phyloP scores from a whole-genome alignment of 2,329 filamentous ascomycete genomes.

The Xylaria hypoxylon region DNA sequence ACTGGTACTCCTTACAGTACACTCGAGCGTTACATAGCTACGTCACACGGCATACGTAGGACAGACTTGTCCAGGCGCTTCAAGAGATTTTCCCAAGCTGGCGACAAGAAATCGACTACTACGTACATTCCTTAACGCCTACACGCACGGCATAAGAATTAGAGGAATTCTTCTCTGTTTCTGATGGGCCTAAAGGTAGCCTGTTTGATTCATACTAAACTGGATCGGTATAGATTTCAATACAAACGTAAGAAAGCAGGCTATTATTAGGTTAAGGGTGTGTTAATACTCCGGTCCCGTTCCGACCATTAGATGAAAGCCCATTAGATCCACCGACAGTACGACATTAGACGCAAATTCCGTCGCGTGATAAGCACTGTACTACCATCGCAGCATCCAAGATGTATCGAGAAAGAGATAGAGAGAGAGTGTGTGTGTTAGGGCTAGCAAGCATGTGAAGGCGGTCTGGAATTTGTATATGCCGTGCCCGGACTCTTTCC shows the following conservation, averaged over 20 bases:
- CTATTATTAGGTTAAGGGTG: background rate
- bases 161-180: background rate
- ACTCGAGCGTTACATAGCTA: background rate
- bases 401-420: background rate
- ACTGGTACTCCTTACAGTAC: too few relatives aligned
- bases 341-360: background rate
- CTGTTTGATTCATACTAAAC: background rate
- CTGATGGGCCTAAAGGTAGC: too few relatives aligned
- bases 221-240: background rate
- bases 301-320: background rate
- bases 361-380: background rate
- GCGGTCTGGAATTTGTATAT: background rate
- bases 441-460: background rate
- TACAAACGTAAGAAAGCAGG: background rate
- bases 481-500: conserved; percentile 6
- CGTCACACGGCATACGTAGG: conserved; percentile 18
- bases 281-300: background rate
- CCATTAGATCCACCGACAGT: background rate
- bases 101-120: background rate
- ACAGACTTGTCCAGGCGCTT: background rate
- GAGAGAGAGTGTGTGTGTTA: background rate
- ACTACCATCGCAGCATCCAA: background rate
- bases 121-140: background rate
- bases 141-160: background rate
- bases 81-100: background rate